Base-by-base conservation (phyloP, 768 basidiomycete species). In the Lentinula lateritia region DNA sequence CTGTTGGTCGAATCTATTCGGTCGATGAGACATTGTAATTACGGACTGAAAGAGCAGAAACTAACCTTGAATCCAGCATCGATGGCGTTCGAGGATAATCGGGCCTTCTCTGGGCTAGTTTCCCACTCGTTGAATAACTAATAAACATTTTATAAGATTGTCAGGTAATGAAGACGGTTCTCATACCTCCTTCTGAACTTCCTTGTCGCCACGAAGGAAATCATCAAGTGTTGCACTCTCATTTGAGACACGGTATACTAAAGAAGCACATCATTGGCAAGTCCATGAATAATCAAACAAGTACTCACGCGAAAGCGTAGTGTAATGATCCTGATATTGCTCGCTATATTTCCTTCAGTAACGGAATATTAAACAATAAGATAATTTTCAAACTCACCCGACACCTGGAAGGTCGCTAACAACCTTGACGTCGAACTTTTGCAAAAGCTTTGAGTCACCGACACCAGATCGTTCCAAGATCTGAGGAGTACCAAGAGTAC, bases 391-490 rank as follows among this genome's bases (percentile, higher is more conserved):
- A 38, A 7, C 36, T 15, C 67, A 84, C 83, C 85, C 87, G 60
- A 89, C 87, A 52, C 88, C 87, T 6, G 87, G 86, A 61, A 89
- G 79, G 66, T 89, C 86, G 64, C 83, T 85, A 64, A 88, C 83
- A 52, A 85, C 80, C 69, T 84, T 82, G 71, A 88, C 75, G 64
- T 80, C 80, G 60, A 84, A 67, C 66, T 85, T 77, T 72, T 82
- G 80, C 65, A 89, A 73, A 43, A 85, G 70, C 42, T 76, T 72
- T 20, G 79, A 77, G 58, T 75, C 75, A 50, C 87, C 88, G 32
- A 90, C 86, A 69, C 88, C 87, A 50, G 86, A 87, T 64, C 87
- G 84, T 74, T 89, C 88, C 58, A 89, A 76, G 65, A 90, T 88
- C 76, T 85, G 87, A 13, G 87, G 87, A 1, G 84, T 88, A 20